These are phyloP conservation scores for Casaregolazyma suthepensis DNA, from an alignment of 1,139 yeast genomes.

Conservation along the genomic window DNA sequence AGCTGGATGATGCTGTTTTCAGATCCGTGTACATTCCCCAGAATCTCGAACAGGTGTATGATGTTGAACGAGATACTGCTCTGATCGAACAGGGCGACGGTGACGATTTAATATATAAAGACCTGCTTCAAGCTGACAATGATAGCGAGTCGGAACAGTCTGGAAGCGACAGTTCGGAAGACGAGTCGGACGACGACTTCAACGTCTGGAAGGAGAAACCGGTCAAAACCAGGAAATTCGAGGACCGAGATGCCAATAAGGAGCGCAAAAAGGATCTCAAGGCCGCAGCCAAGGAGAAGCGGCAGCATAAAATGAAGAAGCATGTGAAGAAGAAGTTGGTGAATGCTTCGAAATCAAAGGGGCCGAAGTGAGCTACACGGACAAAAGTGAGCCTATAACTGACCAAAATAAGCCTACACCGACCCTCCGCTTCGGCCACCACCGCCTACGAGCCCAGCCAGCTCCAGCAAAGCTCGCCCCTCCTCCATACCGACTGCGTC, in stretches of 20 bases:
- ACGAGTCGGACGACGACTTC: constrained; percentile 34
- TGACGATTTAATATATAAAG: constrained; percentile 52
- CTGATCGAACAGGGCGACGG: constrained; percentile 77
- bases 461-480: constrained; percentile 77
- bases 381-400: too few species aligned
- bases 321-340: constrained; percentile 63
- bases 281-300: constrained; percentile 77
- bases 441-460: constrained; percentile 86
- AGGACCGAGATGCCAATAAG: constrained; percentile 80
- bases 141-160: constrained; percentile 30
- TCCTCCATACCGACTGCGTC: constrained; percentile 67
- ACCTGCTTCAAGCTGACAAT: constrained; percentile 25
- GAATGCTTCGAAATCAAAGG: constrained; percentile 17
- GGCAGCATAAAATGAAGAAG: constrained; percentile 88
- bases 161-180: constrained; percentile 29
- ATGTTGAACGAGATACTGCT: constrained; percentile 76
- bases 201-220: constrained; percentile 43
- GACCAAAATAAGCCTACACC: constrained; percentile 27
- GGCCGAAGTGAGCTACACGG: constrained; percentile 13
- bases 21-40: constrained; percentile 81
- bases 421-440: constrained; percentile 61
- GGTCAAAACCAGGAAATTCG: constrained; percentile 57
- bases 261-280: constrained; percentile 80
- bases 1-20: constrained; percentile 79
- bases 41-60: constrained; percentile 42